Evolutionary conservation across 2,329 filamentous ascomycete genomes (phyloP).

Genomic region (Gnomoniopsis sp.): DNA sequence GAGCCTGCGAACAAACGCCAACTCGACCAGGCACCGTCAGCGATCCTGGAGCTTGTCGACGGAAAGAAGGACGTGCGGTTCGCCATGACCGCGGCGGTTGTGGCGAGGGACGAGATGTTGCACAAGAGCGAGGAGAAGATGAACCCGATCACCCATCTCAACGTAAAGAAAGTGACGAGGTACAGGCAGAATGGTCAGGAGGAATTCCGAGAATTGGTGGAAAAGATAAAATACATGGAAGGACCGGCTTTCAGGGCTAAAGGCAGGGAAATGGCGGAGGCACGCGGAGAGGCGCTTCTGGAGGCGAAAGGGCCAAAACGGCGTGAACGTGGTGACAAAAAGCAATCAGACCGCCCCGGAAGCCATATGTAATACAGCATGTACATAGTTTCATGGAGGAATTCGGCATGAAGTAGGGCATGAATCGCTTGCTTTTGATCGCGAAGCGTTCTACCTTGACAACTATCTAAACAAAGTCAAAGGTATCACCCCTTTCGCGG

Average conservation of each 20-base stretch:
- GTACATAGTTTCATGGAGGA: too few species aligned
- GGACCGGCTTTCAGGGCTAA: background rate
- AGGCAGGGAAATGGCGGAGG: slow-evolving; percentile 8
- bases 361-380: too few species aligned
- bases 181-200: slow-evolving; percentile 66
- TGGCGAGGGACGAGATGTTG: slow-evolving; percentile 61
- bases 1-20: slow-evolving; percentile 82
- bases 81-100: slow-evolving; percentile 82
- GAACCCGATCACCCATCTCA: slow-evolving; percentile 72
- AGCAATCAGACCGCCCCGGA: too few species aligned
- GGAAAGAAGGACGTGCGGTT: slow-evolving; percentile 92
- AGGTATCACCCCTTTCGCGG: slow-evolving; percentile 79
- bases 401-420: too few species aligned
- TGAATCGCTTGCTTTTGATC: background rate
- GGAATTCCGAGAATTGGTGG: slow-evolving; percentile 65
- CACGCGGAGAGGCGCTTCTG: slow-evolving; percentile 26
- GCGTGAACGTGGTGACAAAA: too few species aligned
- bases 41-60: slow-evolving; percentile 93
- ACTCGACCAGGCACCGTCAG: slow-evolving; percentile 80
- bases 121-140: slow-evolving; percentile 44
- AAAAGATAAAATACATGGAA: slow-evolving; percentile 33
- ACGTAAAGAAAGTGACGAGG: slow-evolving; percentile 78
- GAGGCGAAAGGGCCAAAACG: slow-evolving; percentile 26
- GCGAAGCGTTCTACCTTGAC: background rate
- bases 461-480: slow-evolving; percentile 76